Percentiles rank a stretch among this genome's conserved stretches.
Evolutionary conservation across 352 stramenopile species (phyloP).

Genomic region (Elongisporangium undulatum): DNA sequence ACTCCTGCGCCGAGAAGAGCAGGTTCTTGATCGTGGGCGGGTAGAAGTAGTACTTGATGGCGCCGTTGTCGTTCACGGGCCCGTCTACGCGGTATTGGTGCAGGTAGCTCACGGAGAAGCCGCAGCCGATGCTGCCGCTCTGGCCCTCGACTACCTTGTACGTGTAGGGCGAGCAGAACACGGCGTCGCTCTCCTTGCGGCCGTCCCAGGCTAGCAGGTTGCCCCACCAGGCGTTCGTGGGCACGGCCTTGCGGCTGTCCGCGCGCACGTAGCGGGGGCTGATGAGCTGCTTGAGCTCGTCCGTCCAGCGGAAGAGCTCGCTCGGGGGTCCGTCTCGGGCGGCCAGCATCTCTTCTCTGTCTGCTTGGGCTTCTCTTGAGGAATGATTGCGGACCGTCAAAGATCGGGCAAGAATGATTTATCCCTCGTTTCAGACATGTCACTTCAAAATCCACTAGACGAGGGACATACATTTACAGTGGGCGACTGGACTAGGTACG

Average conservation of each 20-base stretch:
- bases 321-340: constrained; percentile 15
- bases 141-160: constrained; percentile 42
- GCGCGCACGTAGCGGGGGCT: constrained; percentile 36
- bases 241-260: constrained; percentile 28
- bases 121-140: constrained; percentile 28
- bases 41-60: constrained; percentile 85
- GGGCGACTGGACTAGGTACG: neutral
- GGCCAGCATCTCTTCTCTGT: neutral
- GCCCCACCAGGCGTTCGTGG: constrained; percentile 85
- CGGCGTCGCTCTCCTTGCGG: constrained; percentile 53
- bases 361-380: neutral
- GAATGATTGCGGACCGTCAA: neutral
- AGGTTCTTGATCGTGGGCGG: constrained; percentile 70
- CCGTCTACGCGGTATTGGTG: constrained; percentile 67
- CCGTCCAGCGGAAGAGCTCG: constrained; percentile 37
- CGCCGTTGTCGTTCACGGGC: constrained; percentile 70
- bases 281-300: constrained; percentile 46
- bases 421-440: neutral
- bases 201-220: constrained; percentile 69
- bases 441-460: neutral
- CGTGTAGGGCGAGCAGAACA: constrained; percentile 72
- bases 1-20: constrained; percentile 58
- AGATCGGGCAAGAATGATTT: neutral
- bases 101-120: constrained; percentile 65
- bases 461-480: constrained; percentile 3